Evolutionary conservation across 2,329 filamentous ascomycete species (phyloP).

Genomic region (Paecilomyces dactylethromorphus): DNA sequence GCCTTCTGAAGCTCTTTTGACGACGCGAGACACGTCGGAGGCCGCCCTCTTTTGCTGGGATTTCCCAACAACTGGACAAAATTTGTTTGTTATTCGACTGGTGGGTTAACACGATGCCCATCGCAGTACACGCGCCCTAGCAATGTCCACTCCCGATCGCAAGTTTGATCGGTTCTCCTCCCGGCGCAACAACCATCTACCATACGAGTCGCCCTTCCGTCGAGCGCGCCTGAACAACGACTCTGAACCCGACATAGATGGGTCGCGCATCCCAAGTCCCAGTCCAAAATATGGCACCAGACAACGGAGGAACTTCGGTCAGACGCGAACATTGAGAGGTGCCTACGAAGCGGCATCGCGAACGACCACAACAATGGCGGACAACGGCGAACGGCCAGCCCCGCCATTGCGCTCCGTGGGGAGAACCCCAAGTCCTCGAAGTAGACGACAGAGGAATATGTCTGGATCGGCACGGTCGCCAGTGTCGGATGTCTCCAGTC

Average conservation of each 20-base stretch:
- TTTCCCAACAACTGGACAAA: neutral
- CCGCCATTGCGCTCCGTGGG: slow-evolving; percentile 5
- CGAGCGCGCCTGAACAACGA: slow-evolving; percentile 18
- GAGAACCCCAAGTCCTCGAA: slow-evolving; percentile 25
- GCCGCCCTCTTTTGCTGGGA: neutral
- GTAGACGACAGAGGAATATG: slow-evolving; percentile 14
- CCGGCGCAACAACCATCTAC: slow-evolving; percentile 20
- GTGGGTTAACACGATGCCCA: neutral
- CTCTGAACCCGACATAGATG: slow-evolving; percentile 20
- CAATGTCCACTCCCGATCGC: slow-evolving; percentile 28
- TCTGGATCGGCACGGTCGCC: slow-evolving; percentile 19
- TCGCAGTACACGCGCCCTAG: slow-evolving; percentile 4
- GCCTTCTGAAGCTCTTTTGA: neutral
- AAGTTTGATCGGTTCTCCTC: slow-evolving; percentile 19
- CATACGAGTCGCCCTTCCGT: slow-evolving; percentile 26
- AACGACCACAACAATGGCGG: slow-evolving; percentile 18
- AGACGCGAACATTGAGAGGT: slow-evolving; percentile 32
- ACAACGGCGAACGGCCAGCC: slow-evolving; percentile 10
- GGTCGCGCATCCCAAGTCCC: slow-evolving; percentile 21
- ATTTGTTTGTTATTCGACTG: neutral
- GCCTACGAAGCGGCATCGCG: slow-evolving; percentile 32
- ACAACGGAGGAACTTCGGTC: slow-evolving; percentile 25
- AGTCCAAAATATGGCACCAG: slow-evolving; percentile 21
- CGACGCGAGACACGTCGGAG: neutral
- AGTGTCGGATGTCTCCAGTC: slow-evolving; percentile 26